phyloP scores from a whole-genome alignment of 768 basidiomycete genomes.

The Boletus reticuloceps region DNA sequence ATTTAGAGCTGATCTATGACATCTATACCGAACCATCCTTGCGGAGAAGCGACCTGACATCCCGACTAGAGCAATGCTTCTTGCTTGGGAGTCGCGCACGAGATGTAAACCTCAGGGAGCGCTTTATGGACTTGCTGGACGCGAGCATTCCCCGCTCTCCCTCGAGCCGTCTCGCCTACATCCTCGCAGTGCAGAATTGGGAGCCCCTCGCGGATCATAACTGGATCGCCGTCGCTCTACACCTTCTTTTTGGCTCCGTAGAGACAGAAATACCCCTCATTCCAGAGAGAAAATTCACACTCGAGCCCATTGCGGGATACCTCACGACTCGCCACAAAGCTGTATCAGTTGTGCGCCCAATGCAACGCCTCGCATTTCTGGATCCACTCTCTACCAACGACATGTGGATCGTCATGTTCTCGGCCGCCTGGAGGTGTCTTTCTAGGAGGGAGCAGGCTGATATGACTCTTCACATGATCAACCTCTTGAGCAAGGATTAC shows the following conservation, averaged over 20 bases:
- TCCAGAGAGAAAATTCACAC: slow-evolving; percentile 39
- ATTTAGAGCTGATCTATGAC: slow-evolving; percentile 86
- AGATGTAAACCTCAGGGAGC: slow-evolving; percentile 73
- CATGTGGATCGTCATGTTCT: slow-evolving; percentile 86
- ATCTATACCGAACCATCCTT: slow-evolving; percentile 88
- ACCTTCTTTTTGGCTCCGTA: slow-evolving; percentile 81
- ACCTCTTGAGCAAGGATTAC: slow-evolving; percentile 89
- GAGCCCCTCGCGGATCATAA: slow-evolving; percentile 88
- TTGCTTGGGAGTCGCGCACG: slow-evolving; percentile 86
- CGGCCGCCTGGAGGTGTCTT: slow-evolving; percentile 81
- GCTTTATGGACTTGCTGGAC: slow-evolving; percentile 89
- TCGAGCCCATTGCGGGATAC: slow-evolving; percentile 32
- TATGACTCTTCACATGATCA: slow-evolving; percentile 85
- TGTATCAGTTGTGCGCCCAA: slow-evolving; percentile 61
- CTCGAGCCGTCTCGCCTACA: slow-evolving; percentile 79
- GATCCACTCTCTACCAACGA: slow-evolving; percentile 77
- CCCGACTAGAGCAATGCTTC: slow-evolving; percentile 90
- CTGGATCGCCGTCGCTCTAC: slow-evolving; percentile 91
- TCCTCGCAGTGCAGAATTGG: slow-evolving; percentile 94
- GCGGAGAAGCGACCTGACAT: slow-evolving; percentile 90
- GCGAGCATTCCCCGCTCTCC: slow-evolving; percentile 83
- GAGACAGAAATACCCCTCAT: slow-evolving; percentile 44
- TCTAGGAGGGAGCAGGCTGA: slow-evolving; percentile 86
- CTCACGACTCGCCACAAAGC: slow-evolving; percentile 46
- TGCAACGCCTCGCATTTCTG: slow-evolving; percentile 79